Evolutionary conservation across 2,329 filamentous ascomycete species (phyloP).

Genomic region (Trichophyton schoenleinii): DNA sequence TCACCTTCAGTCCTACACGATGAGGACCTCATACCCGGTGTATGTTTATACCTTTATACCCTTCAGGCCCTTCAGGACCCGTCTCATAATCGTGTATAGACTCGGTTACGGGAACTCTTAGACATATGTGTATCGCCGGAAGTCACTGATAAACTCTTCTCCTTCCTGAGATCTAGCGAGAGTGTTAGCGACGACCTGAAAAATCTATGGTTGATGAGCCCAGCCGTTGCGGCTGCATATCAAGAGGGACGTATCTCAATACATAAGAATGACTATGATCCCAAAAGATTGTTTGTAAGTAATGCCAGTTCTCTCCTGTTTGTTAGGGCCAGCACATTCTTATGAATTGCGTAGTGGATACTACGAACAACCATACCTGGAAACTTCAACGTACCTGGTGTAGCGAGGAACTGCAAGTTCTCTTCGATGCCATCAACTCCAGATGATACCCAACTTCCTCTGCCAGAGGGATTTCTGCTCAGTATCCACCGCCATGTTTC

Average conservation of each 20-base stretch:
- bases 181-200: slow-evolving; percentile 3
- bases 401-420: slow-evolving; percentile 4
- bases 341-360: neutral
- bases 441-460: slow-evolving; percentile 7
- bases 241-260: neutral
- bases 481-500: slow-evolving; percentile 7
- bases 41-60: neutral
- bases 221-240: neutral
- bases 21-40: neutral
- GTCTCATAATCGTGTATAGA: neutral
- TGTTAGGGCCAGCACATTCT: neutral
- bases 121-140: slow-evolving; percentile 6
- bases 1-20: slow-evolving; percentile 9
- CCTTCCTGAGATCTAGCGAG: slow-evolving; percentile 1
- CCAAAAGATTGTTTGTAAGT: neutral
- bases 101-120: slow-evolving; percentile 5
- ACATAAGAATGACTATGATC: neutral
- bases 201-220: slow-evolving; percentile 10
- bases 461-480: slow-evolving; percentile 10
- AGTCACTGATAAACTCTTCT: slow-evolving; percentile 1
- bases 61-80: neutral
- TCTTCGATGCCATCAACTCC: slow-evolving; percentile 7
- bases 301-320: neutral
- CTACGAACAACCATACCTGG: neutral
- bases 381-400: neutral